These are phyloP conservation scores for Sindora glabra DNA, from an alignment of 306 rosid species.

Conservation along the genomic window DNA sequence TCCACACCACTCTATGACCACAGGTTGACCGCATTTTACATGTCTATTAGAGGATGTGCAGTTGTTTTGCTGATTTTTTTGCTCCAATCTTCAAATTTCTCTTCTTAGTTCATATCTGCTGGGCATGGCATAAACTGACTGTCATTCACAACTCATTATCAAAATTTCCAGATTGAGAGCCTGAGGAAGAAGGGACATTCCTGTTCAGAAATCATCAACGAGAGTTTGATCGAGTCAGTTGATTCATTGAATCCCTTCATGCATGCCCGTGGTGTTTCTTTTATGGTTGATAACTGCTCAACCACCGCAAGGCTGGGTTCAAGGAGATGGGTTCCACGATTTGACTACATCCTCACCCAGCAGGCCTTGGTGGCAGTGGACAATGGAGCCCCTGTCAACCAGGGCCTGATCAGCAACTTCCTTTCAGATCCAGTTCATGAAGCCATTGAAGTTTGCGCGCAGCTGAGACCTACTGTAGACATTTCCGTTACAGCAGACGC, in stretches of 20 bases:
- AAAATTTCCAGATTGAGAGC: slow-evolving; percentile 67
- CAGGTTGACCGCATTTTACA: too few relatives aligned
- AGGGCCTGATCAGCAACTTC: slow-evolving; percentile 87
- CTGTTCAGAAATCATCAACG: slow-evolving; percentile 89
- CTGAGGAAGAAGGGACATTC: slow-evolving; percentile 97
- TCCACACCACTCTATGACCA: too few relatives aligned
- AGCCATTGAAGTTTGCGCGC: slow-evolving; percentile 83
- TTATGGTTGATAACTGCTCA: slow-evolving; percentile 98
- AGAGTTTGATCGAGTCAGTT: slow-evolving; percentile 90
- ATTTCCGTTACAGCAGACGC: slow-evolving; percentile 86
- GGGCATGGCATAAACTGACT: not conserved
- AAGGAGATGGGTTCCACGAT: slow-evolving; percentile 98
- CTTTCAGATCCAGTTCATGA: slow-evolving; percentile 86
- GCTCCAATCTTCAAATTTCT: not conserved
- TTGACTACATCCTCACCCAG: slow-evolving; percentile 79
- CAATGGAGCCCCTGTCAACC: slow-evolving; percentile 56
- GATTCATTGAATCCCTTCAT: slow-evolving; percentile 96
- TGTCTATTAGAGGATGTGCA: too few relatives aligned
- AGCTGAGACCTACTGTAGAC: slow-evolving; percentile 87
- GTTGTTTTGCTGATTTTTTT: too few relatives aligned
- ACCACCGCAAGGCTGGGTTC: slow-evolving; percentile 98
- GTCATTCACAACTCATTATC: too few relatives aligned
- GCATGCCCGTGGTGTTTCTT: slow-evolving; percentile 99
- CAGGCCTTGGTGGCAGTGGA: slow-evolving; percentile 94
- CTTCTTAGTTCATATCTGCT: not conserved